A percentile compares a stretch with the other conserved stretches of the same genome.
phyloP scores from a whole-genome alignment of 1,284 basidiomycete species.

The Moesziomyces antarcticus region DNA sequence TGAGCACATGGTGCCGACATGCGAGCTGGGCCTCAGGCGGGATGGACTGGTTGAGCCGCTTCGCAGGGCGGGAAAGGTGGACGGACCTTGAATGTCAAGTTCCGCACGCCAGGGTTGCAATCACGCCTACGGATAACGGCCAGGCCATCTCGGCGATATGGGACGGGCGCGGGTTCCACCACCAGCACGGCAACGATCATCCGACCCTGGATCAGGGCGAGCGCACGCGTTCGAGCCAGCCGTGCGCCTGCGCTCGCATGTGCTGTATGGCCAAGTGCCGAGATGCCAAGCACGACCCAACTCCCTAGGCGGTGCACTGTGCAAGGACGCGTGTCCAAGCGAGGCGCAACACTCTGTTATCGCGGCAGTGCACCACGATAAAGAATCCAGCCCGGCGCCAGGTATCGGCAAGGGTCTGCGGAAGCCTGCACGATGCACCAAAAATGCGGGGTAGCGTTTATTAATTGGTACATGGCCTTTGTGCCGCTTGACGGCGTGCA shows the following conservation, averaged over 20 bases:
- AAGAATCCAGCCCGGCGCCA: not conserved
- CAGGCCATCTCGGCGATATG: not conserved
- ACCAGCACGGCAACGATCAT: not conserved
- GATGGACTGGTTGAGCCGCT: not conserved
- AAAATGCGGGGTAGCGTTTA: not conserved
- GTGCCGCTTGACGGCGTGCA: too few species aligned
- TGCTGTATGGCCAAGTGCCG: not conserved
- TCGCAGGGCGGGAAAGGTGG: not conserved
- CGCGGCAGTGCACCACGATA: not conserved
- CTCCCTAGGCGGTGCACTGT: not conserved
- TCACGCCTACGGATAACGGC: not conserved
- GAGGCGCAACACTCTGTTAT: not conserved
- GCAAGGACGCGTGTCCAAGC: not conserved
- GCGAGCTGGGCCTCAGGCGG: not conserved
- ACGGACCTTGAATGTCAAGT: not conserved
- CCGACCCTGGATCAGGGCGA: not conserved
- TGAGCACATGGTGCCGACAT: not conserved
- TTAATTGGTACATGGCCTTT: not conserved
- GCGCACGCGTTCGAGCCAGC: too few species aligned
- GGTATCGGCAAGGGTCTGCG: not conserved
- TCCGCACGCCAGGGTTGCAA: not conserved
- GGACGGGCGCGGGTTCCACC: too few species aligned
- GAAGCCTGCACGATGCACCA: not conserved
- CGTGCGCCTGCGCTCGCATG: too few species aligned
- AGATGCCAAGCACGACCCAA: not conserved